Evolutionary conservation across 164 flowering plant species (phyloP).

Genomic region (Pachysandra terminalis): DNA sequence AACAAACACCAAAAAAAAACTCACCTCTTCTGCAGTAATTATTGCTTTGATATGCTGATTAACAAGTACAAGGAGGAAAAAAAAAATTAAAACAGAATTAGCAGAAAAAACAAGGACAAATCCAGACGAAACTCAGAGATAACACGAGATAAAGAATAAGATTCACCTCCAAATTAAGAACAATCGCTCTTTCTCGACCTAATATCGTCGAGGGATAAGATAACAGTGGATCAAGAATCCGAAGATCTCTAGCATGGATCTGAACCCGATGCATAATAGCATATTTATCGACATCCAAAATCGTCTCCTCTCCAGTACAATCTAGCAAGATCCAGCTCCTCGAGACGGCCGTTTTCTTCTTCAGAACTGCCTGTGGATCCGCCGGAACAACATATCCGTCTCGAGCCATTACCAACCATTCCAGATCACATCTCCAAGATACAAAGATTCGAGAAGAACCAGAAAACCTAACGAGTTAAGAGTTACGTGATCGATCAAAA

Average conservation of each 20-base stretch:
- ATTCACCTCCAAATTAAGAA: constrained; percentile 81
- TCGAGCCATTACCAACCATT: constrained; percentile 41
- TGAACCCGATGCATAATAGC: constrained; percentile 86
- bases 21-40: constrained; percentile 90
- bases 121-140: not conserved
- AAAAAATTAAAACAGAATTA: constrained; percentile 3
- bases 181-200: constrained; percentile 88
- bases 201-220: constrained; percentile 95
- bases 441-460: too few species aligned
- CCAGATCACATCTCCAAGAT: constrained; percentile 10
- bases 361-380: constrained; percentile 43
- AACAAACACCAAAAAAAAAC: not conserved
- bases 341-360: constrained; percentile 61
- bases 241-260: constrained; percentile 89
- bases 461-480: too few species aligned
- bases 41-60: constrained; percentile 93
- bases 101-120: not conserved
- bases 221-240: constrained; percentile 83
- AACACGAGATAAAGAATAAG: not conserved
- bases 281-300: constrained; percentile 79
- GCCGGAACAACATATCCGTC: constrained; percentile 47
- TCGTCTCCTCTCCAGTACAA: constrained; percentile 47
- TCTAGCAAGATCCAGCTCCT: constrained; percentile 78
- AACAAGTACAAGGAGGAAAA: constrained; percentile 5
- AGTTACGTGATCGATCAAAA: too few species aligned